A percentile compares a stretch with the other conserved stretches of the same genome.
Conservation (phyloP, 768 basidiomycete genomes). For the Phanerodontia chrysosporium region DNA sequence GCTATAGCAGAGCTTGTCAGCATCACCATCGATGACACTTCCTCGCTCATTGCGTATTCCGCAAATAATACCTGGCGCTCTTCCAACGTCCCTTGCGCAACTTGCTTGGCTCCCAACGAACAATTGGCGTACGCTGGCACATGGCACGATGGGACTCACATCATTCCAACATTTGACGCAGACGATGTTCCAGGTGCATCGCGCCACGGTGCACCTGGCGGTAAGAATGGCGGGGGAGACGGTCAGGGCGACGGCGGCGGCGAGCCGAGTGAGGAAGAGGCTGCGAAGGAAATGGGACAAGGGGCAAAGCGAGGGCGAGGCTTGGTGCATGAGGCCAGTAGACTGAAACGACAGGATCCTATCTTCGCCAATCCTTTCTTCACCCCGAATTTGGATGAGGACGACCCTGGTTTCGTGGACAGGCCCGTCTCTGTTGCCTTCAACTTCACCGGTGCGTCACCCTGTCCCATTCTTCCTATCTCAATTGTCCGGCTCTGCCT, state of each 20-base stretch:
- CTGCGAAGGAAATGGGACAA: conserved; percentile 4
- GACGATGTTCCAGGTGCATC: too few relatives aligned
- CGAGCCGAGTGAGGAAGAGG: conserved; percentile 1
- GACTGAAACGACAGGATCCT: conserved; percentile 5
- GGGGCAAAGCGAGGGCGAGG: not conserved
- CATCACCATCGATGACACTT: conserved; percentile 22
- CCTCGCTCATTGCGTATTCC: conserved; percentile 16
- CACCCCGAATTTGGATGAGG: conserved; percentile 19
- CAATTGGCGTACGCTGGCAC: conserved; percentile 16
- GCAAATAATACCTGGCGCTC: conserved; percentile 19
- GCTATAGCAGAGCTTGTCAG: conserved; percentile 14
- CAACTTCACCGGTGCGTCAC: conserved; percentile 26
- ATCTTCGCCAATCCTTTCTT: conserved; percentile 20
- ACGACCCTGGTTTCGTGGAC: conserved; percentile 22
- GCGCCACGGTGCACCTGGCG: not conserved
- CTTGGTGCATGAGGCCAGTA: not conserved
- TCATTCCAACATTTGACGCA: conserved; percentile 16
- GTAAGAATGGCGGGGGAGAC: not conserved
- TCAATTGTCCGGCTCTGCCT: not conserved
- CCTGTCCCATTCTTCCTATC: not conserved
- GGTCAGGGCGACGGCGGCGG: not conserved
- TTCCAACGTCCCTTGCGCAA: conserved; percentile 16
- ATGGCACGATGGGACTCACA: conserved; percentile 24
- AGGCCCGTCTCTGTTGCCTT: conserved; percentile 19
- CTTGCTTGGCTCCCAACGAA: conserved; percentile 14